A percentile compares a stretch with the other conserved stretches of the same genome.
phyloP scores from a whole-genome alignment of 2,329 filamentous ascomycete species.

The Hypoxylon sp. region DNA sequence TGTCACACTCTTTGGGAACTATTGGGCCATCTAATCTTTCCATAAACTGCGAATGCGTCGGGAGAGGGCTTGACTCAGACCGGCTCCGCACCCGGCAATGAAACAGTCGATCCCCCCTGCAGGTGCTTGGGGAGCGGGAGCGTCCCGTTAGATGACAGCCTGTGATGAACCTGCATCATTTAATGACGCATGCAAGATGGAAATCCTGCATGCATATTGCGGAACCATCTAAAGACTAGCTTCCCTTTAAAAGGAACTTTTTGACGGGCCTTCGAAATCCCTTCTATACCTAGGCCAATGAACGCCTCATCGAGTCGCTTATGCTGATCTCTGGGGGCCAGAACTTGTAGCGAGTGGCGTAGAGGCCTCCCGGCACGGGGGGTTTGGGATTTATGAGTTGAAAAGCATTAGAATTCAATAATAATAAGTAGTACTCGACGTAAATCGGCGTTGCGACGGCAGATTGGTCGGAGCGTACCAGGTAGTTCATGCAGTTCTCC shows the following conservation, averaged over 20 bases:
- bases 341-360: conserved; percentile 8
- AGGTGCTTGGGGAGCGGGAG: conserved; percentile 33
- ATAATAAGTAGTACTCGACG: not conserved
- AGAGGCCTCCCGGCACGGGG: conserved; percentile 2
- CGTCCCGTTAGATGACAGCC: conserved; percentile 32
- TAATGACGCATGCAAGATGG: conserved; percentile 24
- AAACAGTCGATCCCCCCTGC: conserved; percentile 40
- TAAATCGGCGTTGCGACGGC: not conserved
- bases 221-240: conserved; percentile 11
- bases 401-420: not conserved
- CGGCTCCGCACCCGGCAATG: conserved; percentile 37
- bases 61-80: conserved; percentile 5
- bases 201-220: conserved; percentile 34
- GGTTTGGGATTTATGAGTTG: not conserved
- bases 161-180: conserved; percentile 28
- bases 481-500: not conserved
- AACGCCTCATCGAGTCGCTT: conserved; percentile 14
- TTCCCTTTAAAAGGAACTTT: conserved; percentile 11
- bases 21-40: conserved; percentile 12
- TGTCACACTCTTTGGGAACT: conserved; percentile 17
- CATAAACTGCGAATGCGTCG: conserved; percentile 15
- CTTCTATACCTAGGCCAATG: conserved; percentile 2
- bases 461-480: conserved; percentile 5
- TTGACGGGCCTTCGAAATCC: conserved; percentile 13
- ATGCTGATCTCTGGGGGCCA: conserved; percentile 5